Base-by-base conservation (phyloP, 2,329 filamentous ascomycete species). In the Tolypocladium amazonense region DNA sequence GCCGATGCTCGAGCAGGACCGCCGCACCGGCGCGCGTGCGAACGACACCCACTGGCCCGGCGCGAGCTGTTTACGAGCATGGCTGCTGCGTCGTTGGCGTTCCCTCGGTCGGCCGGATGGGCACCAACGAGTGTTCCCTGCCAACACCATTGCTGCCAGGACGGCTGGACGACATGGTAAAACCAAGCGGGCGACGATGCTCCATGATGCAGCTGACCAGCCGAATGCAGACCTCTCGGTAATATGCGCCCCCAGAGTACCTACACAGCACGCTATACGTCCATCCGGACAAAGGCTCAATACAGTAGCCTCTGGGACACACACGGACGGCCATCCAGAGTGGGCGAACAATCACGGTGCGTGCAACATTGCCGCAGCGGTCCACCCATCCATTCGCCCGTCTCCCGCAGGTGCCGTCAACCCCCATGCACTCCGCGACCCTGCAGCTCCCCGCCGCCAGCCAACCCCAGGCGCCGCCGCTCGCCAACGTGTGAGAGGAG, bases 401-500 rank as follows among this genome's bases (percentile, higher is more conserved):
- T 55, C 58, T 23, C 54, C 57, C 55, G 52, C 50, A 58, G 59
- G 62, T 59, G 47, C 56, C 58, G 58, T 59, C 61, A 62, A 61
- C 58, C 62, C 62, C 62, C 62, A 62, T 54, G 53, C 61, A 58
- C 61, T 61, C 53, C 43, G 58, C 60, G 62, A 57, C 55, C 56
- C 50, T 63, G 62, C 62, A 61, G 61, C 61, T 57, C 58, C 50
- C 53, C 58, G 56, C 43, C 54, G 57, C 57, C 56, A 64, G 35
- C 61, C 61, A 62, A 59, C 57, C 58, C 57, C 55, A 57, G 43
- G 15, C 56, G 38, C 55, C 37, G 58, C 57, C 56, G 56, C 56
- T 56, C 53, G 47, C 52, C 52, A 50, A 60, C 55, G 57, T 45
- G 58, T 52, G 60, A 56, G 60, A 59, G 56, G 57, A 56, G 47